Evolutionary conservation across 805 yeast genomes (phyloP).

Genomic region (Kazachstania viticola): DNA sequence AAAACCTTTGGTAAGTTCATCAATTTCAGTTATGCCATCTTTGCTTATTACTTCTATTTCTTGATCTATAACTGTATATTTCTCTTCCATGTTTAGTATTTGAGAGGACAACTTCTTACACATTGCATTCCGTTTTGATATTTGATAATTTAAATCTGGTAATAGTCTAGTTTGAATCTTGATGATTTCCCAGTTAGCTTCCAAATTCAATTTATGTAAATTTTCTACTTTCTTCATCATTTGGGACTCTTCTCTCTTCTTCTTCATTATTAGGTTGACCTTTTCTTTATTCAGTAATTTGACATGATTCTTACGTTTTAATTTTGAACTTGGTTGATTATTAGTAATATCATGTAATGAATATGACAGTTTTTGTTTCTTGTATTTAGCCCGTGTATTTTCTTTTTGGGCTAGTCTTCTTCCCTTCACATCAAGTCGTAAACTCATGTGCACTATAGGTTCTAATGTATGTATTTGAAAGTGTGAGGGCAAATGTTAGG

Average conservation of each 20-base stretch:
- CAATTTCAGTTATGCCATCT: conserved; percentile 6
- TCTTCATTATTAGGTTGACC: conserved; percentile 3
- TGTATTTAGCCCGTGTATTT: no score
- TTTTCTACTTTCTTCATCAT: conserved; percentile 1
- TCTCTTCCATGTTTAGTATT: conserved; percentile 1
- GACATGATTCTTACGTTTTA: neutral
- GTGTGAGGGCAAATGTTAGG: no score
- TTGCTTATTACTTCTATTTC: conserved; percentile 8
- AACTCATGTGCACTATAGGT: no score
- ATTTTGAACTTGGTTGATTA: no score
- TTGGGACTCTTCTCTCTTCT: conserved; percentile 3
- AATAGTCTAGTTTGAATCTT: conserved; percentile 8
- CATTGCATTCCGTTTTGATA: conserved; percentile 15
- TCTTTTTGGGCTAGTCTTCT: no score
- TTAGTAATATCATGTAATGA: conserved; percentile 6
- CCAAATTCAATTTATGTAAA: conserved; percentile 1
- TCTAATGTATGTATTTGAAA: no score
- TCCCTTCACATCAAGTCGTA: no score
- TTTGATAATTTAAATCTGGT: conserved; percentile 20
- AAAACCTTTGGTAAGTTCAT: conserved; percentile 2
- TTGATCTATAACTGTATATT: neutral
- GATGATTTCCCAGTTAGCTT: conserved; percentile 3
- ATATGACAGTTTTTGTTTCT: no score
- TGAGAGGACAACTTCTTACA: conserved; percentile 14
- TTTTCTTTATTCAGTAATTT: conserved; percentile 2